Evolutionary conservation across 805 yeast species (phyloP).

Genomic region (Candida nonsorbophila): DNA sequence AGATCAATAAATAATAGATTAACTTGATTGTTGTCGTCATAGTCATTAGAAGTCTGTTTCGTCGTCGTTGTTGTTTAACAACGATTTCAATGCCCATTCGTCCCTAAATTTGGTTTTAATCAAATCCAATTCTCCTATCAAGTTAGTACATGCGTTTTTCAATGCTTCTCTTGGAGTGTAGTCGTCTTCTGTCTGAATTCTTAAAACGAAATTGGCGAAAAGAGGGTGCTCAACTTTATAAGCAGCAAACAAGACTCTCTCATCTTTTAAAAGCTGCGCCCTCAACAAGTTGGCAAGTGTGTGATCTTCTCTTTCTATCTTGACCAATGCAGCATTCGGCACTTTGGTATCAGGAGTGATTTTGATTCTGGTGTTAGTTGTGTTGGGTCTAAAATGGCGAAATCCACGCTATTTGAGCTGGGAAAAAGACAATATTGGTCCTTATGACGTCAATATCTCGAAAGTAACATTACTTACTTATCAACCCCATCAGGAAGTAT

Average conservation of each 20-base stretch:
- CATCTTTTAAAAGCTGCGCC: conserved; percentile 80
- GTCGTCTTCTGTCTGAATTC: conserved; percentile 95
- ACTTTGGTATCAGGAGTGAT: conserved; percentile 92
- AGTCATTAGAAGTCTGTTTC: no score
- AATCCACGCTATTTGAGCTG: conserved; percentile 16
- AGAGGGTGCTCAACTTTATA: conserved; percentile 97
- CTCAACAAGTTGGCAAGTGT: conserved; percentile 88
- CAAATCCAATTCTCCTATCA: conserved; percentile 73
- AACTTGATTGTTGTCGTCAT: no score
- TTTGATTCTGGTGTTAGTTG: conserved; percentile 48
- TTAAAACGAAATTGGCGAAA: conserved; percentile 89
- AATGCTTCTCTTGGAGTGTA: conserved; percentile 88
- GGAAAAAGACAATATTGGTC: not conserved
- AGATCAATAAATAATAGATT: conserved; percentile 2
- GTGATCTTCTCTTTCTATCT: conserved; percentile 96
- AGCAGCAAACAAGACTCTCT: conserved; percentile 91
- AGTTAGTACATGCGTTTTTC: conserved; percentile 79
- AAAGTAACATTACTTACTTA: conserved; percentile 57
- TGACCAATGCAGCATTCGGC: conserved; percentile 89
- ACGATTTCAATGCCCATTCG: conserved; percentile 89
- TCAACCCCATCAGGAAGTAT: conserved; percentile 96
- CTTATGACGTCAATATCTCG: not conserved
- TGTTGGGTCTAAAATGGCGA: conserved; percentile 1
- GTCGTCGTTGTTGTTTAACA: conserved; percentile 47
- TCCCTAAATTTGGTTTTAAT: conserved; percentile 75